Evolutionary conservation across 2,329 filamentous ascomycete species (phyloP), one percentile per base, ranked within the genome.

Genomic region (Dissoconium aciculare): DNA sequence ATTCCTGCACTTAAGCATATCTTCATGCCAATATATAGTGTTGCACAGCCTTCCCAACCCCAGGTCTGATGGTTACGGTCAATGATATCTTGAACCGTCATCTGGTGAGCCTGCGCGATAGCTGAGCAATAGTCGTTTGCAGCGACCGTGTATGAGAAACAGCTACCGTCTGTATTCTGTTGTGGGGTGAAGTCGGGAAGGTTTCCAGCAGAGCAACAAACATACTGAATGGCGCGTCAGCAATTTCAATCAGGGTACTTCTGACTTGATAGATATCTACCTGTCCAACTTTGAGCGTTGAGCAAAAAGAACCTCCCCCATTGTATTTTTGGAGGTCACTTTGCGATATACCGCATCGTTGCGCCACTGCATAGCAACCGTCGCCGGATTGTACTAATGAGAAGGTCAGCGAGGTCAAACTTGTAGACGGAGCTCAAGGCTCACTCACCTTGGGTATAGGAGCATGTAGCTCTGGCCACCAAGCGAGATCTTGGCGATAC

Each of bases 41-140:
- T 28, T 1, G 39, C 28, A 38, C 62, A 66, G 5, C 55, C 57
- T 4, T 23, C 40, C 56, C 57, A 64, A n/a, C 48, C 56, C 59
- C 60, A 66, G 4, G 59, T 62, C 2, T 54, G 45, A 11, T 44
- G 53, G 38, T 65, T 65, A 27, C 51, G 56, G 1, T 35, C 34
- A 13, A 57, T 49, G 10, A 69, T 50, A 3, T 62, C 44, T 0
- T 49, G 38, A 0, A 47, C 34, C 0, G 52, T 61, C 4, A 67
- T 38, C 4, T 44, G 40, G 36, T 61, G 34, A 1, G 32, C 30
- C 2, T 40, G 37, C 1, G 53, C 56, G 28, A 64, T 45, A 3
- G 11, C 31, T 10, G 34, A 26, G 42, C 59, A 66, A 15, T 17
- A 44, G 24, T 65, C 62, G 2, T 36, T 38, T 0, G 29, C 16